phyloP scores from a whole-genome alignment of 1,139 yeast genomes.

The Scheffersomyces segobiensis region DNA sequence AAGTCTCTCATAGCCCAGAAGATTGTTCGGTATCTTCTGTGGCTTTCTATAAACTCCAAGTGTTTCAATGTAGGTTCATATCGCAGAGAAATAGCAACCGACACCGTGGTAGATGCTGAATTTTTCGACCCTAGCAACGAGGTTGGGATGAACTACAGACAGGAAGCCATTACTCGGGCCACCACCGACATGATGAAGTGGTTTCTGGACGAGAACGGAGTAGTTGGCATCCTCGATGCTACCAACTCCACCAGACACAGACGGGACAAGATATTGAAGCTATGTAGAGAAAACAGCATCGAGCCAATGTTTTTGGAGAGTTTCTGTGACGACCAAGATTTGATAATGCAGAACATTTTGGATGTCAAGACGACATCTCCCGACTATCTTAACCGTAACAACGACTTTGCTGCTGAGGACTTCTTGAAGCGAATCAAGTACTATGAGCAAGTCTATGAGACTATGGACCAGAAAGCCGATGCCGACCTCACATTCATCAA shows the following conservation, averaged over 20 bases:
- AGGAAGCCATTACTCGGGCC: slow-evolving; percentile 71
- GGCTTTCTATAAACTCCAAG: slow-evolving; percentile 87
- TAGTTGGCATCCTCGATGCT: slow-evolving; percentile 91
- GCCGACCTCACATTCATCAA: slow-evolving; percentile 78
- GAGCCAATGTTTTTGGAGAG: slow-evolving; percentile 93
- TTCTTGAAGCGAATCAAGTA: slow-evolving; percentile 70
- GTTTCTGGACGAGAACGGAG: slow-evolving; percentile 79
- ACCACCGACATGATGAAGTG: slow-evolving; percentile 83
- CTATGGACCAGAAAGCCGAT: slow-evolving; percentile 60
- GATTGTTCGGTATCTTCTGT: slow-evolving; percentile 82
- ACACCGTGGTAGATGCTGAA: slow-evolving; percentile 53
- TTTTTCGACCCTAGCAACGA: slow-evolving; percentile 71
- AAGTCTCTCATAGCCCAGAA: slow-evolving; percentile 80
- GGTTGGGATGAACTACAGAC: slow-evolving; percentile 62
- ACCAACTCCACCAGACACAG: slow-evolving; percentile 75
- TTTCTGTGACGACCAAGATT: slow-evolving; percentile 81
- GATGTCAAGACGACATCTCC: slow-evolving; percentile 90
- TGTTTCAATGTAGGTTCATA: slow-evolving; percentile 90
- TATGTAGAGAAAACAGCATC: slow-evolving; percentile 66
- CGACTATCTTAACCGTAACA: slow-evolving; percentile 73
- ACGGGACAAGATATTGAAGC: slow-evolving; percentile 62
- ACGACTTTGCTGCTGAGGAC: slow-evolving; percentile 72
- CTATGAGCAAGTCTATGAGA: slow-evolving; percentile 74
- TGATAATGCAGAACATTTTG: slow-evolving; percentile 73
- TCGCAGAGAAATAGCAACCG: slow-evolving; percentile 56